phyloP scores from a whole-genome alignment of 768 basidiomycete species.

The Tulasnella sp. region DNA sequence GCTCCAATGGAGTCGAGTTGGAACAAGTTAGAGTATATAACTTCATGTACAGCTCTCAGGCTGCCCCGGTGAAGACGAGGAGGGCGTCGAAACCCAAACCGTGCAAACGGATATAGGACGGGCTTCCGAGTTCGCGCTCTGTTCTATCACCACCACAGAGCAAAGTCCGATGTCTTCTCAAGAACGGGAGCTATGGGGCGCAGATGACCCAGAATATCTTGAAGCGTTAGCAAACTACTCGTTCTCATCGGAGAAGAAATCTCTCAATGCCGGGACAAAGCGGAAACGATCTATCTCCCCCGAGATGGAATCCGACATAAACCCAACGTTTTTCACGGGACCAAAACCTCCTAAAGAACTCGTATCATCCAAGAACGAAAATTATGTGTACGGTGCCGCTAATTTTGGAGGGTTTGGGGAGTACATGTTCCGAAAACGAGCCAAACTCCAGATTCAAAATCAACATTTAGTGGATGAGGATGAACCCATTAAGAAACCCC shows the following conservation, averaged over 20 bases:
- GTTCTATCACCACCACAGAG: neutral
- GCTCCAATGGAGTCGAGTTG: too few relatives aligned
- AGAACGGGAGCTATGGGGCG: conserved; percentile 20
- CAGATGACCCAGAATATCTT: conserved; percentile 22
- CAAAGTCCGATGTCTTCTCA: conserved; percentile 10
- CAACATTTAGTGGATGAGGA: conserved; percentile 29
- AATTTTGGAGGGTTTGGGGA: conserved; percentile 78
- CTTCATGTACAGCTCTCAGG: too few relatives aligned
- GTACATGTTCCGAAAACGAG: conserved; percentile 85
- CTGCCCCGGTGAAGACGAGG: too few relatives aligned
- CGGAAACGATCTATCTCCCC: conserved; percentile 3
- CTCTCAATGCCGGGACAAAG: neutral
- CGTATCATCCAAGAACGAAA: neutral
- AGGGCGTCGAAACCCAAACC: neutral
- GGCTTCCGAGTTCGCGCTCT: neutral
- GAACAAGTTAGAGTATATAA: too few relatives aligned
- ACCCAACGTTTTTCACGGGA: neutral
- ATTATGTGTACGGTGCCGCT: conserved; percentile 60
- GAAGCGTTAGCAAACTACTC: conserved; percentile 15
- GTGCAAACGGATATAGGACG: neutral
- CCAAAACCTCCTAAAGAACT: neutral
- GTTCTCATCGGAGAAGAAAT: neutral
- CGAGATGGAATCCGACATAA: neutral
- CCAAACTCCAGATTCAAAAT: conserved; percentile 83
- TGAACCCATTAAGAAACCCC: conserved; percentile 31